A percentile compares a stretch with the other conserved stretches of the same genome.
These are phyloP conservation scores for Aspergillus quadrilineatus DNA, from an alignment of 2,329 filamentous ascomycete species.

Conservation along the genomic window DNA sequence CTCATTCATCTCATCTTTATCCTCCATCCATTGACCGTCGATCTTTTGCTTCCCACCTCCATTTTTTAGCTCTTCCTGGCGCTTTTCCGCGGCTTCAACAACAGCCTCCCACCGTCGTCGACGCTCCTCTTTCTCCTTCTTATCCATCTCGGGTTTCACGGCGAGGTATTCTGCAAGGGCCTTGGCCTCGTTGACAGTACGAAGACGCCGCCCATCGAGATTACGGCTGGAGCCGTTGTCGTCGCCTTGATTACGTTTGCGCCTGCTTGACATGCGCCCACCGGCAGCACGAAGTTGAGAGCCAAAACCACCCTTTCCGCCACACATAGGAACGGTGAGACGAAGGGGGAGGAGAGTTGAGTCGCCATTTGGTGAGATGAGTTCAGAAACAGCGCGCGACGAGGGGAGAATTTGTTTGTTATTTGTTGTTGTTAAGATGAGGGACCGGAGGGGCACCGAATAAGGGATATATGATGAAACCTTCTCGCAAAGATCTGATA, in stretches of 20 bases:
- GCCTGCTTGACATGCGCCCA: slow-evolving; percentile 95
- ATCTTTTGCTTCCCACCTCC: slow-evolving; percentile 66
- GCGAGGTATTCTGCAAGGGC: slow-evolving; percentile 91
- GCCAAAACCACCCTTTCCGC: slow-evolving; percentile 96
- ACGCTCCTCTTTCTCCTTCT: slow-evolving; percentile 84
- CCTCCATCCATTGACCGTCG: slow-evolving; percentile 91
- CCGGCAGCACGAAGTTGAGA: slow-evolving; percentile 95
- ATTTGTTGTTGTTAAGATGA: slow-evolving; percentile 78
- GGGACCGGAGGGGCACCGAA: slow-evolving; percentile 56
- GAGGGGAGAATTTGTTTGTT: slow-evolving; percentile 66
- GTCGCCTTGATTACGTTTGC: slow-evolving; percentile 79
- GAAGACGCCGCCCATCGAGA: slow-evolving; percentile 81
- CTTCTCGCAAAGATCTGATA: slow-evolving; percentile 64
- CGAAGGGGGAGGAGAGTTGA: slow-evolving; percentile 79
- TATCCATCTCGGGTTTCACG: slow-evolving; percentile 96
- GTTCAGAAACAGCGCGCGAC: slow-evolving; percentile 60
- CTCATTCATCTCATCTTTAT: slow-evolving; percentile 85
- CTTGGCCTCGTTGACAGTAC: slow-evolving; percentile 94
- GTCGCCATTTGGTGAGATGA: slow-evolving; percentile 49
- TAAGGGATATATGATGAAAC: slow-evolving; percentile 58
- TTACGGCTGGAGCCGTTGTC: slow-evolving; percentile 90
- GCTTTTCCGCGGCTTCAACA: slow-evolving; percentile 77
- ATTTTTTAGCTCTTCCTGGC: slow-evolving; percentile 77
- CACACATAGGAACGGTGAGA: slow-evolving; percentile 73
- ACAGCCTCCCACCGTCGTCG: slow-evolving; percentile 81